Evolutionary conservation across 345 rosid species (phyloP), one percentile per base, ranked within the genome.

Genomic region (Pelargonium nanum): DNA sequence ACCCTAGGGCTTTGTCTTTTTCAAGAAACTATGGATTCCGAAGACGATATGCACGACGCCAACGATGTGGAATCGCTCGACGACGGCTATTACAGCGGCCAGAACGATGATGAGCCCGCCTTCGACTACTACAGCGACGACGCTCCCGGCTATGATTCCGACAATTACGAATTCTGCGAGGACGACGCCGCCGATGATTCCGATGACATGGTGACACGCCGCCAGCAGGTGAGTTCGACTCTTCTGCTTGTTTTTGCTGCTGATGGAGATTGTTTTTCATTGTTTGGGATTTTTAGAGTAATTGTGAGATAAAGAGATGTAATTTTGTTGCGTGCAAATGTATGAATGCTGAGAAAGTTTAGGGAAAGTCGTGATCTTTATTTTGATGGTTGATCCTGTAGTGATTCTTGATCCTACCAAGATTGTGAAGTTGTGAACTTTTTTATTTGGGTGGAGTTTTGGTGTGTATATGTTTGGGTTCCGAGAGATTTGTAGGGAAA

Each of bases 51-150:
- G 82, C 75, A 84, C 78, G 97, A 89, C 64, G 89, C 84, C 22
- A 77, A 83, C 74, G 86, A 78, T 74, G 69, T 79, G 54, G 94
- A 82, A 20, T 86, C 90, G 16, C 66, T 77, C 13, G 95, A 89
- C 28, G 97, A 87, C 26, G 95, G 82, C 52, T 89, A 78, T 75
- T 85, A 85, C 69, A 83, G 90, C 71, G 96, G 86, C 22, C n/a
- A n/a, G n/a, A 83, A 75, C 8, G 80, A 78, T 64, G 91, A 81
- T 53, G 91, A 81, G 20, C 64, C 58, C 26, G 20, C 40, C 40
- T 30, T 48, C 50, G 71, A 74, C 68, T 75, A 72, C 59, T 76
- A 79, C 70, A 77, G 84, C 74, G 82, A 81, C 59, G 81, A 77
- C 64, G 72, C 55, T 22, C 78, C 62, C 58, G 75, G 19, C 16